Conservation (phyloP, 2,329 filamentous ascomycete species). For the Dendrostoma leiphaemia region DNA sequence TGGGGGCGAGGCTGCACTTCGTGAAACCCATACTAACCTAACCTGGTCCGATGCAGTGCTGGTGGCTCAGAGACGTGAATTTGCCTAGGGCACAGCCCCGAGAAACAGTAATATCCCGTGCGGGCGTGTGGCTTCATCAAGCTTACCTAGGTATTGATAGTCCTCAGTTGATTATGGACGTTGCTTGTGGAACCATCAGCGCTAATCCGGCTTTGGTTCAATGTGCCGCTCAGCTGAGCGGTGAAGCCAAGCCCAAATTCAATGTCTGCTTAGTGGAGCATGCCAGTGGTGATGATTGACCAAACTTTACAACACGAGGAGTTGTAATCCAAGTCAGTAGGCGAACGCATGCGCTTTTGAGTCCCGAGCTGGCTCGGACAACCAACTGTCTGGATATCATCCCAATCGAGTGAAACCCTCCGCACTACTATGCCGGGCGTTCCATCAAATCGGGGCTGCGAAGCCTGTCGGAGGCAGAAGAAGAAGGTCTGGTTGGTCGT, state of each 20-base stretch:
- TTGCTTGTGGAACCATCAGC: neutral
- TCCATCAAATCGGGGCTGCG: conserved; percentile 20
- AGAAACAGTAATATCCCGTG: too few species aligned
- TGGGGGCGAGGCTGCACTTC: neutral
- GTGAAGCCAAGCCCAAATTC: too few species aligned
- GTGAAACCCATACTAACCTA: neutral
- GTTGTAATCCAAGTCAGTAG: too few species aligned
- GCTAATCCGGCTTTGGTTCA: conserved; percentile 18
- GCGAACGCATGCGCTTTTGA: too few species aligned
- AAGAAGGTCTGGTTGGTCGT: conserved; percentile 18
- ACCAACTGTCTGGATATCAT: neutral
- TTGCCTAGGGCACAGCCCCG: neutral
- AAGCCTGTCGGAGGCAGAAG: conserved; percentile 21
- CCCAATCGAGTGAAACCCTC: neutral
- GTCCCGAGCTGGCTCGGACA: neutral
- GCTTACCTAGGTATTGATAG: neutral
- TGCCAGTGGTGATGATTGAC: too few species aligned
- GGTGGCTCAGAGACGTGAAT: neutral
- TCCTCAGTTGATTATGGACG: too few species aligned
- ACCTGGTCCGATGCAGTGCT: neutral
- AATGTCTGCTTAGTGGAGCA: too few species aligned
- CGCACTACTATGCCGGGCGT: neutral
- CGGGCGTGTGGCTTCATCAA: neutral
- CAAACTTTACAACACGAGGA: too few species aligned
- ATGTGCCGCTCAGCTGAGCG: conserved; percentile 16